A percentile compares a stretch with the other conserved stretches of the same genome.
phyloP scores from a whole-genome alignment of 2,329 filamentous ascomycete genomes.

The Fusarium penzigii region DNA sequence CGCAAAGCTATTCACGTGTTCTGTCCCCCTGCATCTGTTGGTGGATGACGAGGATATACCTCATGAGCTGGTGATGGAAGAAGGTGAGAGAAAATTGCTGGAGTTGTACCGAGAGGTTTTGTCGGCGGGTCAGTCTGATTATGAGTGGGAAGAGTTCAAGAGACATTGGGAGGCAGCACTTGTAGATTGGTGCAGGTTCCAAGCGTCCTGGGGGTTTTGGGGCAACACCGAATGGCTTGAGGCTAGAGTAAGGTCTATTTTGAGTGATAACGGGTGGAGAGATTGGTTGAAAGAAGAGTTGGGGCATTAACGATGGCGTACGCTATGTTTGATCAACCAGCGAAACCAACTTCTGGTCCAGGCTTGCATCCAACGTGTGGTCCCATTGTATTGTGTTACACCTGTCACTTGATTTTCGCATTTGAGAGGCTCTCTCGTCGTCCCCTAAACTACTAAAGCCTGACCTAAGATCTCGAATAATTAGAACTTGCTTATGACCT shows the following conservation, averaged over 20 bases:
- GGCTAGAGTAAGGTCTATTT: conserved; percentile 51
- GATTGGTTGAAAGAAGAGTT: conserved; percentile 41
- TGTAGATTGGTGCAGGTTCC: conserved; percentile 67
- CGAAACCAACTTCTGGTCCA: too few species aligned
- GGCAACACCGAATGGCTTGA: conserved; percentile 61
- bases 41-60: conserved; percentile 33
- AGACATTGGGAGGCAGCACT: conserved; percentile 67
- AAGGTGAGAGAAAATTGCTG: conserved; percentile 53
- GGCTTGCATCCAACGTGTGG: too few species aligned
- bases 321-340: too few species aligned
- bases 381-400: too few species aligned
- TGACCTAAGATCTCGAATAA: too few species aligned
- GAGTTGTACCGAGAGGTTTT: conserved; percentile 48
- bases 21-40: conserved; percentile 58
- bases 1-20: conserved; percentile 68
- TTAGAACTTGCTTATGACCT: too few species aligned
- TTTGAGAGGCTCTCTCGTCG: too few species aligned
- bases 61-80: conserved; percentile 47
- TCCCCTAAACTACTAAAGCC: too few species aligned
- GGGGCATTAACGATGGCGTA: not conserved
- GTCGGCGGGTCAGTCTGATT: conserved; percentile 30
- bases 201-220: conserved; percentile 64
- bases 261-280: conserved; percentile 46
- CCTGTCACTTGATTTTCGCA: too few species aligned
- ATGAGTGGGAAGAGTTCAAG: conserved; percentile 55